Conservation (phyloP, 805 yeast species). For the Candida hispaniensis region DNA sequence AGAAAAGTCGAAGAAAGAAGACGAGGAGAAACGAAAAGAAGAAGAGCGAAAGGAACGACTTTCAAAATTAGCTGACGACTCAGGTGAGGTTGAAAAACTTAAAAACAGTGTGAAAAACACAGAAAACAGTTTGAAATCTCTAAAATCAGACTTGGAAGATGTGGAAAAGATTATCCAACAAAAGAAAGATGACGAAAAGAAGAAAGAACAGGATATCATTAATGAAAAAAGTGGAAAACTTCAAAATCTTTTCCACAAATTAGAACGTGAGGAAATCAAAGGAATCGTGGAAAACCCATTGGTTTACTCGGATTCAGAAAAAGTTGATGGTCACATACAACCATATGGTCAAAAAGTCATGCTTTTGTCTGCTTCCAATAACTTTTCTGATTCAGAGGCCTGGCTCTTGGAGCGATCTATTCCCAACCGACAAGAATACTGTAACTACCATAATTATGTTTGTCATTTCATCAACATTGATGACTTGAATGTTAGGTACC, state of each 20-base stretch:
- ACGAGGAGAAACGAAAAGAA: slow-evolving; percentile 2
- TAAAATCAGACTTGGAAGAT: slow-evolving; percentile 5
- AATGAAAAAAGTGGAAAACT: slow-evolving; percentile 7
- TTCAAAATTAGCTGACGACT: slow-evolving; percentile 1
- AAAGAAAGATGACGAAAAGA: slow-evolving; percentile 1
- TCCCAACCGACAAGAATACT: slow-evolving; percentile 27
- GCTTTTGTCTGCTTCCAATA: slow-evolving; percentile 24
- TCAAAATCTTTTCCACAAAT: slow-evolving; percentile 3
- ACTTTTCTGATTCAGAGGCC: slow-evolving; percentile 19
- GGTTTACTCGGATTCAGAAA: slow-evolving; percentile 1
- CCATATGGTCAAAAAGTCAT: slow-evolving; percentile 18
- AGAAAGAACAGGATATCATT: slow-evolving; percentile 4
- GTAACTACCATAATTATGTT: slow-evolving; percentile 27
- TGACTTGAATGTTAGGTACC: slow-evolving; percentile 18
- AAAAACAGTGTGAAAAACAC: slow-evolving; percentile 8
- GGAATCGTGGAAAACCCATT: slow-evolving; percentile 11
- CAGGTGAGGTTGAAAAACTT: slow-evolving; percentile 1
- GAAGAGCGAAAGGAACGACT: slow-evolving; percentile 6
- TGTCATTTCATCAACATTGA: slow-evolving; percentile 26
- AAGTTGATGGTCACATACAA: slow-evolving; percentile 11
- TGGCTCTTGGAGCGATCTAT: slow-evolving; percentile 18
- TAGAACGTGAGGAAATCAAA: slow-evolving; percentile 3
- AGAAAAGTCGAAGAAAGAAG: slow-evolving; percentile 5
- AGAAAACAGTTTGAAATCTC: slow-evolving; percentile 6
- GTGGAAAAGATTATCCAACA: slow-evolving; percentile 5